Percentiles rank a stretch among this genome's conserved stretches.
phyloP scores from a whole-genome alignment of 768 basidiomycete genomes.

The Coprinopsis strossmayeri region DNA sequence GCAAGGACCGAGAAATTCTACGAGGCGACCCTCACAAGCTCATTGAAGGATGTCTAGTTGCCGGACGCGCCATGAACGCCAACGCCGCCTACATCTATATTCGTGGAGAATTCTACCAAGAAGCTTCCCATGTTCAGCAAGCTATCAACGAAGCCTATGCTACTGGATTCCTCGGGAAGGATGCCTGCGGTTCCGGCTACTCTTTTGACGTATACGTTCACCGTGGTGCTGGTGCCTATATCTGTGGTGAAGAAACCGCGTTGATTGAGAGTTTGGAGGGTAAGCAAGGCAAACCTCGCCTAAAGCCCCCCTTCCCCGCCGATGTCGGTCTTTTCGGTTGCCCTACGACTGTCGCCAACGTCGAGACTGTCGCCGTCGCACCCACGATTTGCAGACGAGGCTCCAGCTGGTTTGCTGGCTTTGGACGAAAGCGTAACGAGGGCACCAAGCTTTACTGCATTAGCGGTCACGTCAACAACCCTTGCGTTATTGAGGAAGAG shows the following conservation, averaged over 20 bases:
- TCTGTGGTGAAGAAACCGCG: constrained; percentile 98
- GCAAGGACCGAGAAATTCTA: constrained; percentile 98
- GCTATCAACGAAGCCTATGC: constrained; percentile 95
- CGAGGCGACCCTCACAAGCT: constrained; percentile 98
- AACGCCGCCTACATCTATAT: constrained; percentile 99
- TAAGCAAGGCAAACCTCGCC: constrained; percentile 95
- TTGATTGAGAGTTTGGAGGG: constrained; percentile 96
- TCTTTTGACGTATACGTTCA: constrained; percentile 98
- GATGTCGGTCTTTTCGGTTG: constrained; percentile 98
- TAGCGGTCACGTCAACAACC: constrained; percentile 96
- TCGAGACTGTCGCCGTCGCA: constrained; percentile 96
- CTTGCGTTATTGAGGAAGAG: constrained; percentile 97
- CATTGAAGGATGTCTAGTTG: constrained; percentile 95
- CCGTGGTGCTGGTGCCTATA: constrained; percentile 96
- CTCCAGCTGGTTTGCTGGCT: constrained; percentile 83
- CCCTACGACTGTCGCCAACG: constrained; percentile 95
- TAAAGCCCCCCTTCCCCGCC: constrained; percentile 98
- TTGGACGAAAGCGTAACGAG: constrained; percentile 88
- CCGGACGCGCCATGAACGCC: constrained; percentile 96
- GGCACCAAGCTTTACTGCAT: constrained; percentile 98
- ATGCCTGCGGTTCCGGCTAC: constrained; percentile 90
- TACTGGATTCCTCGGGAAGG: constrained; percentile 79
- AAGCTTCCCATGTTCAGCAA: constrained; percentile 89
- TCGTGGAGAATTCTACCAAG: constrained; percentile 96
- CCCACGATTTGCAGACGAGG: constrained; percentile 94